A percentile compares a stretch with the other conserved stretches of the same genome.
phyloP scores from a whole-genome alignment of 1,139 yeast genomes.

The Pichia sp. region DNA sequence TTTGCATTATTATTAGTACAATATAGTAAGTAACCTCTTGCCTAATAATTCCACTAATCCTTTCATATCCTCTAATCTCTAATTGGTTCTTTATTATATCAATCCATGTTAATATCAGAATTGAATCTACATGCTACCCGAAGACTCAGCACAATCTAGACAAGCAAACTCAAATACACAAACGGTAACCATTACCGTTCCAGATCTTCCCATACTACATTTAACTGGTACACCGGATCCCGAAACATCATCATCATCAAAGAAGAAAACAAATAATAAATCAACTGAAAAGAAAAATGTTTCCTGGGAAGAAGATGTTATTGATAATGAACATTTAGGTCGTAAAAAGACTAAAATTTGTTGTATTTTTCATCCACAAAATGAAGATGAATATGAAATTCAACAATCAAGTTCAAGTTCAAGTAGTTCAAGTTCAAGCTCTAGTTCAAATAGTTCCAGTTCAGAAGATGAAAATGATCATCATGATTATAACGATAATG shows the following conservation, averaged over 20 bases:
- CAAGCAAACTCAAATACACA: neutral
- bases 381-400: constrained; percentile 53
- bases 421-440: constrained; percentile 1
- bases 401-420: constrained; percentile 8
- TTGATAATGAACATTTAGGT: constrained; percentile 83
- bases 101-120: too few species aligned
- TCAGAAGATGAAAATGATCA: constrained; percentile 26
- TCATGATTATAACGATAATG: constrained; percentile 21
- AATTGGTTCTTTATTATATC: too few species aligned
- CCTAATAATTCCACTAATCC: too few species aligned
- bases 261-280: neutral
- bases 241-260: neutral
- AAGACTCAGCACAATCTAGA: too few species aligned
- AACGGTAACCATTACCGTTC: constrained; percentile 5
- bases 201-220: constrained; percentile 13
- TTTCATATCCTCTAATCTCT: too few species aligned
- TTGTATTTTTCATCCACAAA: constrained; percentile 85
- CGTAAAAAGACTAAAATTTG: constrained; percentile 91
- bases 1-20: too few species aligned
- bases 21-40: too few species aligned
- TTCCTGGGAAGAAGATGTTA: constrained; percentile 76
- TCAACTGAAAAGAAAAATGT: constrained; percentile 41
- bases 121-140: too few species aligned
- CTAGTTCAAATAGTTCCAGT: constrained; percentile 34
- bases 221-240: constrained; percentile 12